Conservation (phyloP, 2,329 filamentous ascomycete genomes). For the Cercospora zeae-maydis region DNA sequence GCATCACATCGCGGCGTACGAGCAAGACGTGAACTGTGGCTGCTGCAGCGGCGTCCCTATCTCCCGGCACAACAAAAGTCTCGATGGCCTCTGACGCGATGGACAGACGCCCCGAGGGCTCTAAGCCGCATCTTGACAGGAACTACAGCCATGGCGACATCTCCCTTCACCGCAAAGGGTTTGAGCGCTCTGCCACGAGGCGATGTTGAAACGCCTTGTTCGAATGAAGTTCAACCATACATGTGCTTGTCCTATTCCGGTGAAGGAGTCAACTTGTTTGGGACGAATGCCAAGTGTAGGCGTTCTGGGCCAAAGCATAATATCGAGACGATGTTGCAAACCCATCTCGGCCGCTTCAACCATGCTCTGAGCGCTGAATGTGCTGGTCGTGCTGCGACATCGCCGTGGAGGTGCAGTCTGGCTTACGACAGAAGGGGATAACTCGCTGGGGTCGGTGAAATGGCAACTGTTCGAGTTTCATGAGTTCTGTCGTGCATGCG, state of each 20-base stretch:
- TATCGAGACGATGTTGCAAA: background rate
- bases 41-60: background rate
- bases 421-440: background rate
- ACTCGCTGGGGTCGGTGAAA: background rate
- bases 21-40: background rate
- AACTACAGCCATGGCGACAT: background rate
- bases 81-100: background rate
- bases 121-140: background rate
- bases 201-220: conserved; percentile 2
- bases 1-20: background rate
- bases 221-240: background rate
- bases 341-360: background rate
- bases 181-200: conserved; percentile 4
- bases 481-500: background rate
- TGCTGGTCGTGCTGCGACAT: background rate
- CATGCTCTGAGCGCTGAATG: background rate
- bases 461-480: background rate
- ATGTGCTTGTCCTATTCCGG: background rate
- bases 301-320: background rate
- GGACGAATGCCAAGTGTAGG: background rate
- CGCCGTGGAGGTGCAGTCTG: background rate
- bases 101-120: background rate
- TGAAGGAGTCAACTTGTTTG: background rate
- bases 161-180: background rate
- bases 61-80: background rate